phyloP scores from a whole-genome alignment of 805 yeast genomes.

The Maudiozyma turicensis region DNA sequence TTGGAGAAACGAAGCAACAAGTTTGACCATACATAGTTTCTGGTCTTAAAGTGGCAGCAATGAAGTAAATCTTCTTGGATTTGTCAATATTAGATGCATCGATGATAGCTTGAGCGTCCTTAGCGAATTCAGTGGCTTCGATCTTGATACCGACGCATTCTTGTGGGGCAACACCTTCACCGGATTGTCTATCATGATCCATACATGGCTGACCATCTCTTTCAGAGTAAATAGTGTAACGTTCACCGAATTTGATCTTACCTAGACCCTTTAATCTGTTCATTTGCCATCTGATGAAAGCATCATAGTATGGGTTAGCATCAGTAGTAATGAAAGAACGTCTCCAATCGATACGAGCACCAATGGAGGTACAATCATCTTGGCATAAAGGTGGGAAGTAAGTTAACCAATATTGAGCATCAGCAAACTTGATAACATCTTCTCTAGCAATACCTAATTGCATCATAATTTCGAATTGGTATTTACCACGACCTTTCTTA shows the following conservation, averaged over 20 bases:
- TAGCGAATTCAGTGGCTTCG: conserved; percentile 48
- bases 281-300: conserved; percentile 95
- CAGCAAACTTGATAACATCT: conserved; percentile 82
- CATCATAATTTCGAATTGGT: conserved; percentile 92
- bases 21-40: conserved; percentile 99
- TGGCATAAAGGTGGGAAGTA: conserved; percentile 88
- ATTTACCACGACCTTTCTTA: conserved; percentile 88
- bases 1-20: conserved; percentile 95
- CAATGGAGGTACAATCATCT: conserved; percentile 67
- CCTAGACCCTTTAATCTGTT: conserved; percentile 74
- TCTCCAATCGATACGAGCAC: conserved; percentile 97
- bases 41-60: conserved; percentile 96
- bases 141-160: conserved; percentile 94
- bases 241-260: conserved; percentile 94
- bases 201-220: conserved; percentile 99
- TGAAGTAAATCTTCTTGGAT: conserved; percentile 63
- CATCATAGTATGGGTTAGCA: conserved; percentile 88
- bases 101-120: conserved; percentile 32
- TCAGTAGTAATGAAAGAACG: conserved; percentile 93
- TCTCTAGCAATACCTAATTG: conserved; percentile 82
- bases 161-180: conserved; percentile 96
- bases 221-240: conserved; percentile 94
- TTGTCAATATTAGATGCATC: conserved; percentile 31
- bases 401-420: conserved; percentile 81
- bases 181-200: conserved; percentile 96